These are phyloP conservation scores for Malania oleifera DNA, from an alignment of 164 flowering plant species.

Conservation along the genomic window DNA sequence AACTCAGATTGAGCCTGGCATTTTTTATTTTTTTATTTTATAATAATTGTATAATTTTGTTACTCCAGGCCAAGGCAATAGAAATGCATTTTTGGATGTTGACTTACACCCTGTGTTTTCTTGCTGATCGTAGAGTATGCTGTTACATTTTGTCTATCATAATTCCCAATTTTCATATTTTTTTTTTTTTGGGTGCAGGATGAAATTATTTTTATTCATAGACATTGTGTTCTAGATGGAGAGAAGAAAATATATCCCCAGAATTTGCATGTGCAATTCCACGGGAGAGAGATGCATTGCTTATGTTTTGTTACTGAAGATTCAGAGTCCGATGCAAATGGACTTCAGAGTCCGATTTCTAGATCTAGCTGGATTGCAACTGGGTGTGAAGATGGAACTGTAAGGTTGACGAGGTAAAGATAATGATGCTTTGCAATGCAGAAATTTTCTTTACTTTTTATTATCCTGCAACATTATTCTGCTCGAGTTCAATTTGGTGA, in stretches of 20 bases:
- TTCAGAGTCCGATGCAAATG: conserved; percentile 15
- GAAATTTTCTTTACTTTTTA: neutral
- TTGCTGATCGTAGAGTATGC: neutral
- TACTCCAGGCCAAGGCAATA: too few relatives aligned
- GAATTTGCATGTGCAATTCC: conserved; percentile 78
- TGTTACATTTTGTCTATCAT: neutral
- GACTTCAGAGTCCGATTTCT: conserved; percentile 10
- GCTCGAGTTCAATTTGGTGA: too few relatives aligned
- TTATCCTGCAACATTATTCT: neutral
- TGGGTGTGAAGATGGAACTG: conserved; percentile 98
- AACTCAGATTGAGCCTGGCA: too few relatives aligned
- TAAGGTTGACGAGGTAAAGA: conserved; percentile 79
- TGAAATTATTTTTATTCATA: conserved; percentile 62
- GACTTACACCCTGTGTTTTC: neutral
- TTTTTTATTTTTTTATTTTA: too few relatives aligned
- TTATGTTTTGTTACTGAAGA: conserved; percentile 55
- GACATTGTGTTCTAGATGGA: conserved; percentile 38
- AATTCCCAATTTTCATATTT: neutral
- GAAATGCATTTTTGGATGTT: too few relatives aligned
- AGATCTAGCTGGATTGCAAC: conserved; percentile 73
- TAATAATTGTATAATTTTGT: too few relatives aligned
- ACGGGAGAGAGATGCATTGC: conserved; percentile 94
- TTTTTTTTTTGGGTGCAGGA: conserved; percentile 42
- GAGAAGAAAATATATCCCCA: conserved; percentile 45
- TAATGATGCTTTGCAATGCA: neutral